phyloP scores from a whole-genome alignment of 345 rosid species.

The Salix koriyanagi region DNA sequence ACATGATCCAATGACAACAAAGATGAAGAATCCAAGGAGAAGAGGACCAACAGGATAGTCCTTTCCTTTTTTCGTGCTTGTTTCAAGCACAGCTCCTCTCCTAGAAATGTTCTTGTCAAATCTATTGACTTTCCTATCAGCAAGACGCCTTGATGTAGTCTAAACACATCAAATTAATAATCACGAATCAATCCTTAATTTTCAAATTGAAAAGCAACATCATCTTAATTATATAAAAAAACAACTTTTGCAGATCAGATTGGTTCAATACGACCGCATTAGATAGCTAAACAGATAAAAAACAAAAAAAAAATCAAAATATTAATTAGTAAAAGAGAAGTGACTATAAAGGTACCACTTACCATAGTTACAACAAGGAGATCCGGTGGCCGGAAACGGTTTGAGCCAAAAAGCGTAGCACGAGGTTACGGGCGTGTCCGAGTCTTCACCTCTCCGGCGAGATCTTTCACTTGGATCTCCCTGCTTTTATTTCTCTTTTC shows the following conservation, averaged over 20 bases:
- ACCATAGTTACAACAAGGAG: conserved; percentile 34
- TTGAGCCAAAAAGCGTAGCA: conserved; percentile 9
- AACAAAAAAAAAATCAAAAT: not conserved
- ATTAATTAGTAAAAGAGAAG: not conserved
- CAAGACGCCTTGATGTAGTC: conserved; percentile 91
- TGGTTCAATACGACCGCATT: not conserved
- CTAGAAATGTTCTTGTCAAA: conserved; percentile 82
- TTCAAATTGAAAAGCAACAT: not conserved
- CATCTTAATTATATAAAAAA: not conserved
- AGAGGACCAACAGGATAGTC: conserved; percentile 93
- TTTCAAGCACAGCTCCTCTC: conserved; percentile 90
- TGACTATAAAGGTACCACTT: not conserved
- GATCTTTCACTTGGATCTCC: not conserved
- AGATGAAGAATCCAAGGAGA: conserved; percentile 85
- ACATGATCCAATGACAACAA: conserved; percentile 96
- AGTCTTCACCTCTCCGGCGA: conserved; percentile 17
- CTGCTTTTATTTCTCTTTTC: not conserved
- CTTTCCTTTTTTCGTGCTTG: conserved; percentile 71
- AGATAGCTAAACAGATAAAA: not conserved
- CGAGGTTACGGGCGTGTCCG: not conserved
- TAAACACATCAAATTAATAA: conserved; percentile 21
- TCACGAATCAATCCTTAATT: not conserved
- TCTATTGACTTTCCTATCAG: conserved; percentile 71
- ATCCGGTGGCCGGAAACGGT: conserved; percentile 21
- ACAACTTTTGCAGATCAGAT: not conserved